Evolutionary conservation across 495 filamentous ascomycete genomes (phyloP).

Genomic region (Bombardia bombarda): DNA sequence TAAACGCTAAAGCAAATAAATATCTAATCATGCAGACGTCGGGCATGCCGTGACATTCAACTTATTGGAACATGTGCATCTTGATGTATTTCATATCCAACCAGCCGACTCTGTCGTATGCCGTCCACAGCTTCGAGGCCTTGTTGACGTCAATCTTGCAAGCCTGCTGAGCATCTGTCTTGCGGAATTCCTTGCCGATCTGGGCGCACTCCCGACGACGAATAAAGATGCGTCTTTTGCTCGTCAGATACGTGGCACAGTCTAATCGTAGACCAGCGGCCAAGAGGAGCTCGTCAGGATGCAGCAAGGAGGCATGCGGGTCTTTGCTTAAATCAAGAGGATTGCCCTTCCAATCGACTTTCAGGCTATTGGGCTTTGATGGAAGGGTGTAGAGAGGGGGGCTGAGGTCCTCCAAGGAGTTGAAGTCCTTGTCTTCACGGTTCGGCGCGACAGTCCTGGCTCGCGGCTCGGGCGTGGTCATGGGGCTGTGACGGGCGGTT

Average conservation of each 20-base stretch:
- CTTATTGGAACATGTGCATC: slow-evolving; percentile 28
- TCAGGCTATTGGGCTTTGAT: slow-evolving; percentile 55
- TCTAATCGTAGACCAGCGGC: slow-evolving; percentile 76
- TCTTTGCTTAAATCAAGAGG: slow-evolving; percentile 74
- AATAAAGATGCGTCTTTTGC: slow-evolving; percentile 89
- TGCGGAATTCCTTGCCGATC: slow-evolving; percentile 81
- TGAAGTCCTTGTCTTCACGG: slow-evolving; percentile 82
- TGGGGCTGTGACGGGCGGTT: slow-evolving; percentile 35
- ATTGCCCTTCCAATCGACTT: slow-evolving; percentile 82
- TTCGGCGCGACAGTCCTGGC: slow-evolving; percentile 40
- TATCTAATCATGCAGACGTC: not conserved
- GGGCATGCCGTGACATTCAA: not conserved
- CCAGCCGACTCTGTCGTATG: slow-evolving; percentile 87
- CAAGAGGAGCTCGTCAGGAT: slow-evolving; percentile 69
- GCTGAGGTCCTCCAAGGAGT: slow-evolving; percentile 67
- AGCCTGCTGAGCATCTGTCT: slow-evolving; percentile 95
- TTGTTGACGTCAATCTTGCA: slow-evolving; percentile 99
- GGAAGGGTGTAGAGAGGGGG: slow-evolving; percentile 62
- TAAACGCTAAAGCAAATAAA: not conserved
- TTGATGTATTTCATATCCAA: slow-evolving; percentile 58
- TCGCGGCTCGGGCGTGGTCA: slow-evolving; percentile 38
- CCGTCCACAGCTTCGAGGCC: slow-evolving; percentile 89
- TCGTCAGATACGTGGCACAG: slow-evolving; percentile 86
- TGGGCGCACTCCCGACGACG: slow-evolving; percentile 60
- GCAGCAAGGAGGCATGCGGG: slow-evolving; percentile 66